Base-by-base conservation (phyloP, 768 basidiomycete genomes). In the Serpula lacrymans region DNA sequence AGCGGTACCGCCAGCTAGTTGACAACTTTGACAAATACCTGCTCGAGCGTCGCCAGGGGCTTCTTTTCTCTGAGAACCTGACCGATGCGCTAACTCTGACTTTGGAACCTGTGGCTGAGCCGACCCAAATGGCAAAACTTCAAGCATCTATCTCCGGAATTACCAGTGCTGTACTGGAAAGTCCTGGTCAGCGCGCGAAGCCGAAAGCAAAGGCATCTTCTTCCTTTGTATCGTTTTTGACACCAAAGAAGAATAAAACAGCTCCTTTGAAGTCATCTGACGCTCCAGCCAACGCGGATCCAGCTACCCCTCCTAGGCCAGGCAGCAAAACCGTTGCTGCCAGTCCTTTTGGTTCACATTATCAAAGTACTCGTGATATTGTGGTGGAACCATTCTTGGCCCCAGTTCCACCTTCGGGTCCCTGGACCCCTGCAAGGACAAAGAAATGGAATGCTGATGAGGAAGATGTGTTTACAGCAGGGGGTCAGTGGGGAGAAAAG, bases 31-130 rank as follows among this genome's bases (percentile, higher is more conserved):
- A 97, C 66, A 77, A 75, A 54, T 88, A 79, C 53, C 76, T 98
- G 3, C 60, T 80, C 2, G 90, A 98, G 62, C 77, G 95, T 25
- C 77, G 95, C 13, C 86, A 85, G 55, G 94, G 93, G 2, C 71
- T 98, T 7, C 64, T 95, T 13, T 96, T 95, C 61, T 85, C 86
- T 3, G 93, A 96, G 64, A 93, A 93, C 57, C 67, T 96, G 25
- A 87, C 82, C 6, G 95, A 97, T 52, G 94, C 94, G 3, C 69
- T 97, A 43, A 84, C 74, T 32, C 67, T 91, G 33, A 74, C 71
- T 11, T 66, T 92, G 40, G 84, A 92, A 42, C 60, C 86, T 17
- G 67, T 71, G 2, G 69, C 76, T 13, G 74, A 78, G 38, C 59
- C 69, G 10, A 58, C 45, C 17, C 37, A 46, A 36, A 35, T 37